phyloP scores from a whole-genome alignment of 2,329 filamentous ascomycete species.

The Rhynchosporium secalis region DNA sequence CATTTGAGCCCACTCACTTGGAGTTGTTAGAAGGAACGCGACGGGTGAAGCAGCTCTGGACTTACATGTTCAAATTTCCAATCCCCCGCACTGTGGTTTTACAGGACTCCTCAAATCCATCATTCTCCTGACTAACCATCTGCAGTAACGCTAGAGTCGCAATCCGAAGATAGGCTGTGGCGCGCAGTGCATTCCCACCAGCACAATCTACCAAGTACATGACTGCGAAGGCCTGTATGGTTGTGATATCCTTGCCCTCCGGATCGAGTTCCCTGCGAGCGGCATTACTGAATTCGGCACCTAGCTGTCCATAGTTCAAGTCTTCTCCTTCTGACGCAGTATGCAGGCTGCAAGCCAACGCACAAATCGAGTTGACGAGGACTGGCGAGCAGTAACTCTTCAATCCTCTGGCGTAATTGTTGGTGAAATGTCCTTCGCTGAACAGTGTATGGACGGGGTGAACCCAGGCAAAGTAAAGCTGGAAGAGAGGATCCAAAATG shows the following conservation, averaged over 20 bases:
- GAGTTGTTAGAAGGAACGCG: constrained; percentile 27
- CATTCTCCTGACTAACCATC: constrained; percentile 21
- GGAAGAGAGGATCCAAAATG: constrained; percentile 38
- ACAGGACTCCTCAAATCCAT: constrained; percentile 34
- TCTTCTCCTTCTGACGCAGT: constrained; percentile 26
- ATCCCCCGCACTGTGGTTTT: constrained; percentile 39
- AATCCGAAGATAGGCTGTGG: constrained; percentile 35
- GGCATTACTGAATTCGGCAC: constrained; percentile 34
- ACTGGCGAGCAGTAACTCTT: constrained; percentile 34
- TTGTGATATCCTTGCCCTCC: constrained; percentile 33
- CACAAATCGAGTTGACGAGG: constrained; percentile 41
- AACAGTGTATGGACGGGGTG: constrained; percentile 42
- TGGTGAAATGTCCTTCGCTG: constrained; percentile 37
- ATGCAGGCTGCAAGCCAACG: constrained; percentile 40
- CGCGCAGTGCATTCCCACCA: constrained; percentile 33
- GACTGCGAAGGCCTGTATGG: constrained; percentile 38
- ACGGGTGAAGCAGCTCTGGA: constrained; percentile 1
- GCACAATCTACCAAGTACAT: constrained; percentile 39
- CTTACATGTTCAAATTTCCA: constrained; percentile 40
- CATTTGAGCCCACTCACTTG: constrained; percentile 40
- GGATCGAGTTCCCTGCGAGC: constrained; percentile 31
- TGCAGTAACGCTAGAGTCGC: constrained; percentile 32
- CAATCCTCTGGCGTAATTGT: constrained; percentile 32
- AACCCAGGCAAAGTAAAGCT: constrained; percentile 41
- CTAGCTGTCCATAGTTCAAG: constrained; percentile 34